phyloP scores from a whole-genome alignment of 305 asterid species.

The Fraxinus ornus region DNA sequence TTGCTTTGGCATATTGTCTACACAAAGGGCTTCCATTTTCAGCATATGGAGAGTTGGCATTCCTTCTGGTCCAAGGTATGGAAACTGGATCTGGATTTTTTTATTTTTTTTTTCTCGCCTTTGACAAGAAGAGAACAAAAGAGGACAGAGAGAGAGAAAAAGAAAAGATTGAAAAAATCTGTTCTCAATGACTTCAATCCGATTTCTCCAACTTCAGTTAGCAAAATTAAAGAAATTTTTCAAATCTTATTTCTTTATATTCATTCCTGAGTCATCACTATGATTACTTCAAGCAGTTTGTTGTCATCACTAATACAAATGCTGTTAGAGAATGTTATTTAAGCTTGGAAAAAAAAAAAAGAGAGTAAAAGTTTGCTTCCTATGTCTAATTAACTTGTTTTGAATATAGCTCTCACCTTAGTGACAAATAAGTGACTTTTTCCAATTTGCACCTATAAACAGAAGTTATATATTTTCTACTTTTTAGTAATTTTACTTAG shows the following conservation, averaged over 20 bases:
- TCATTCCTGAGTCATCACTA: background rate
- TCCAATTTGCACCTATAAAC: background rate
- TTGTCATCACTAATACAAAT: background rate
- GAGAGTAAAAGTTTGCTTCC: background rate
- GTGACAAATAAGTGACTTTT: background rate
- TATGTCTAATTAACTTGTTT: background rate
- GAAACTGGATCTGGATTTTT: background rate
- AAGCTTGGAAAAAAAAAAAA: background rate
- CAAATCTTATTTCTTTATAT: background rate
- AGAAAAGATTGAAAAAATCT: background rate
- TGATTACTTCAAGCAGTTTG: background rate
- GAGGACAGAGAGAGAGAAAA: background rate
- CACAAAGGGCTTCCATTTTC: conserved; percentile 97
- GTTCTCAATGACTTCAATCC: background rate
- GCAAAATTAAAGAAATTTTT: background rate
- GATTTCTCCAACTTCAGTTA: background rate
- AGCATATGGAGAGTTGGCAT: conserved; percentile 92
- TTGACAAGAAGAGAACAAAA: background rate
- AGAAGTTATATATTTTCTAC: background rate
- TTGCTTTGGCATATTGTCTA: conserved; percentile 94
- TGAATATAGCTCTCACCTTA: background rate
- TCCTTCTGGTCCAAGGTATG: conserved; percentile 86
- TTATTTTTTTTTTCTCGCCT: background rate
- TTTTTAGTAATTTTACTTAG: background rate
- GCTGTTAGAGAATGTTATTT: background rate